Conservation (phyloP, 495 filamentous ascomycete species). For the Penicillium egyptiacum region DNA sequence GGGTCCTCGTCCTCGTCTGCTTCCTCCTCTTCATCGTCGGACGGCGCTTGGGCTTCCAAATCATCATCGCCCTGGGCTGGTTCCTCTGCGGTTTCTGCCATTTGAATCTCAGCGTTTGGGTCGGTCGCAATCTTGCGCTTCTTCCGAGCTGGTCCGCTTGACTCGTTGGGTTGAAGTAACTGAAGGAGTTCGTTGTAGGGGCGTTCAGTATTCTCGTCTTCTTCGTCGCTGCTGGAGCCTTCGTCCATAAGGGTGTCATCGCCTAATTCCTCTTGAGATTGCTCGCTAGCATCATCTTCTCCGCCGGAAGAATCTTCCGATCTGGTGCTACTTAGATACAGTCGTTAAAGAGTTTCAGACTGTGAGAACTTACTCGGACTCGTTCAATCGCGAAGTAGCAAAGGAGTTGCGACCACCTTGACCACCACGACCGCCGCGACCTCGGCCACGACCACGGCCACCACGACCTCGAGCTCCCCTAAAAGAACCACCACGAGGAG, state of each 20-base stretch:
- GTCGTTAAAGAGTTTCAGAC: neutral
- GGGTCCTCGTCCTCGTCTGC: slow-evolving; percentile 37
- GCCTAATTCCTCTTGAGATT: slow-evolving; percentile 25
- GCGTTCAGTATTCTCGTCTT: slow-evolving; percentile 39
- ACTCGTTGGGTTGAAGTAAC: slow-evolving; percentile 53
- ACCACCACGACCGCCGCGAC: slow-evolving; percentile 33
- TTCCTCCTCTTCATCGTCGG: slow-evolving; percentile 46
- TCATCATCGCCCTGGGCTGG: slow-evolving; percentile 28
- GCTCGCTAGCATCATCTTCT: slow-evolving; percentile 23
- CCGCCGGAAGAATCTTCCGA: slow-evolving; percentile 36
- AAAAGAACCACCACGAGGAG: slow-evolving; percentile 27
- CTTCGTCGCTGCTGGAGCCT: slow-evolving; percentile 45
- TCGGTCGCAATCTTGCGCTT: slow-evolving; percentile 61
- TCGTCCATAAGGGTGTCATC: slow-evolving; percentile 35
- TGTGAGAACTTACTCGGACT: slow-evolving; percentile 36
- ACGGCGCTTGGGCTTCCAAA: slow-evolving; percentile 39
- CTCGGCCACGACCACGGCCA: slow-evolving; percentile 23
- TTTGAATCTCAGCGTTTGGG: slow-evolving; percentile 16
- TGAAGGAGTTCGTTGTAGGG: slow-evolving; percentile 69
- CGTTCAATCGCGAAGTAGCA: slow-evolving; percentile 41
- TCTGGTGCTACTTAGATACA: slow-evolving; percentile 27
- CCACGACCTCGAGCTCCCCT: slow-evolving; percentile 31
- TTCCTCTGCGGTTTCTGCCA: slow-evolving; percentile 24
- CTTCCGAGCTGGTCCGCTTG: slow-evolving; percentile 60
- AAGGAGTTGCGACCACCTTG: slow-evolving; percentile 36